These are phyloP conservation scores for Verticillium tricorpus DNA, from an alignment of 2,329 filamentous ascomycete genomes.

Conservation along the genomic window DNA sequence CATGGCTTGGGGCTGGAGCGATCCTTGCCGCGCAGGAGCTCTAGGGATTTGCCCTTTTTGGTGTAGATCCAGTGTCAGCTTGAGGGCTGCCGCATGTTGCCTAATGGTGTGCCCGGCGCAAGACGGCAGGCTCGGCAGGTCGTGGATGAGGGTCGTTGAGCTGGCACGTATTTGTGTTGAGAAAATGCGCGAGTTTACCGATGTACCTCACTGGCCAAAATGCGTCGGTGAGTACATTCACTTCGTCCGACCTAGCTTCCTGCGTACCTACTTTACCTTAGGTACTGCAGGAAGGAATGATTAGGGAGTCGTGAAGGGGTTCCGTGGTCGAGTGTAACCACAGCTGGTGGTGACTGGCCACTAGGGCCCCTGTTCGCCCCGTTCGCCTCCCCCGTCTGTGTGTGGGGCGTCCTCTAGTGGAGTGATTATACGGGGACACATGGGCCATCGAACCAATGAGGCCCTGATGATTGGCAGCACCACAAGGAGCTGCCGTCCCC, in stretches of 20 bases:
- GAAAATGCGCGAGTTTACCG: too few relatives aligned
- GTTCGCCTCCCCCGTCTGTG: neutral
- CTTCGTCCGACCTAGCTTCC: too few relatives aligned
- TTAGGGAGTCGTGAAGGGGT: neutral
- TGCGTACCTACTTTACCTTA: neutral
- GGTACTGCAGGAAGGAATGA: neutral
- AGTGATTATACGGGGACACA: neutral
- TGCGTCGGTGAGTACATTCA: too few relatives aligned
- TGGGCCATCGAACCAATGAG: neutral
- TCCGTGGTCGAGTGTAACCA: neutral
- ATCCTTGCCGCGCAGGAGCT: neutral
- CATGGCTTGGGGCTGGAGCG: conserved; percentile 2
- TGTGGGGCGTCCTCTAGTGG: neutral
- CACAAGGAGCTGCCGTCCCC: neutral
- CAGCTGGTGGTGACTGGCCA: neutral
- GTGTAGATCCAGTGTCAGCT: neutral
- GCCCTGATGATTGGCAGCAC: neutral
- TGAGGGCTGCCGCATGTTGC: neutral
- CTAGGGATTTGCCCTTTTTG: neutral
- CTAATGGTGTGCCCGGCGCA: neutral
- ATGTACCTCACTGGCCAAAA: too few relatives aligned
- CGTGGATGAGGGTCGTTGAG: too few relatives aligned
- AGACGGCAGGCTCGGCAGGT: neutral
- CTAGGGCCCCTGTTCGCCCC: neutral
- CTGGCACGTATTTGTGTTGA: too few relatives aligned